Evolutionary conservation across 352 stramenopile species (phyloP).

Genomic region (Phytopythium delawarense): DNA sequence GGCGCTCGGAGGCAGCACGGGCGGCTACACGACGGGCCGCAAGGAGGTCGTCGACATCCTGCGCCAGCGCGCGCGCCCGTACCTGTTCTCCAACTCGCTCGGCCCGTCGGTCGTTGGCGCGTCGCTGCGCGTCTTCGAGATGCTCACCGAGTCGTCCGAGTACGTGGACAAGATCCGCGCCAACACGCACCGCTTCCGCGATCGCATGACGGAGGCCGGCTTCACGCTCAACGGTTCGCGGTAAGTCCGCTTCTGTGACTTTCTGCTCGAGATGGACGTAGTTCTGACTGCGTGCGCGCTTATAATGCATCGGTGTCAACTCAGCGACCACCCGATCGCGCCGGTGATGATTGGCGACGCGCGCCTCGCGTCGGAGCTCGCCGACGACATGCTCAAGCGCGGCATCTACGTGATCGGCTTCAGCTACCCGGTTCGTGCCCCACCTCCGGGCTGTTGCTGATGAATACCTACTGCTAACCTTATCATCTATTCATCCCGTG

Average conservation of each 20-base stretch:
- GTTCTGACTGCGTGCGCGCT: conserved; percentile 6
- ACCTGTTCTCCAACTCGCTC: conserved; percentile 94
- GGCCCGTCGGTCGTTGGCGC: conserved; percentile 91
- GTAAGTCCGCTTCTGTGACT: conserved; percentile 16
- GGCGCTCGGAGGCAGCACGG: conserved; percentile 89
- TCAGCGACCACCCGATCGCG: conserved; percentile 86
- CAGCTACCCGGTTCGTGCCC: conserved; percentile 81
- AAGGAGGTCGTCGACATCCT: conserved; percentile 91
- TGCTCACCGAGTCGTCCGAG: conserved; percentile 84
- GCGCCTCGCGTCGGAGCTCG: conserved; percentile 83
- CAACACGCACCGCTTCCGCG: conserved; percentile 91
- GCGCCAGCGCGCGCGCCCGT: conserved; percentile 88
- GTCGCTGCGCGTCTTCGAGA: conserved; percentile 92
- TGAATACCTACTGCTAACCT: neutral
- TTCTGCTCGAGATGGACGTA: neutral
- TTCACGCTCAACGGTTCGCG: conserved; percentile 87
- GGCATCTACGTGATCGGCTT: conserved; percentile 96
- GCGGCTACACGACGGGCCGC: conserved; percentile 89
- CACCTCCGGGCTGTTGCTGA: neutral
- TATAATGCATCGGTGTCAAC: neutral
- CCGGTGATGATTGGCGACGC: conserved; percentile 92
- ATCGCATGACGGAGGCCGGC: conserved; percentile 87
- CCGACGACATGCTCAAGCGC: conserved; percentile 90
- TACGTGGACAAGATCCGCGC: conserved; percentile 84
- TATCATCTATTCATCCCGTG: neutral